Evolutionary conservation across 352 stramenopile species (phyloP).

Genomic region (Aphanomyces cochlioides): DNA sequence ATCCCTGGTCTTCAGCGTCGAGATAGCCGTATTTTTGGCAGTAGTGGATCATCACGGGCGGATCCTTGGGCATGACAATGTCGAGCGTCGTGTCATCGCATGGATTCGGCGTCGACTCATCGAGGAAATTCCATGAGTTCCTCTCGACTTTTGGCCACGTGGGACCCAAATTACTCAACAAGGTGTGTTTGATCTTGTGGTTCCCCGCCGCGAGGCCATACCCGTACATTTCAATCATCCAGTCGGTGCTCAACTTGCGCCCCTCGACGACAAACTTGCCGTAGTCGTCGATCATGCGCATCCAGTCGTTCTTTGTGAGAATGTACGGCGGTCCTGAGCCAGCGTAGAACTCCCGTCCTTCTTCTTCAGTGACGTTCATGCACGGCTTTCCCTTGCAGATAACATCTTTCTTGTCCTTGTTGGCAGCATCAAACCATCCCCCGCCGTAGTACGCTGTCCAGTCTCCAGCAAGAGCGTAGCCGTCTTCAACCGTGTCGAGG

Average conservation of each 20-base stretch:
- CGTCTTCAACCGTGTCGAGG: conserved; percentile 45
- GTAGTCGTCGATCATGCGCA: conserved; percentile 51
- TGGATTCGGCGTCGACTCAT: conserved; percentile 38
- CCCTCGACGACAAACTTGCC: conserved; percentile 37
- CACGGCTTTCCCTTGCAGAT: conserved; percentile 41
- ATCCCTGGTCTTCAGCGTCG: conserved; percentile 40
- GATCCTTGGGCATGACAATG: conserved; percentile 42
- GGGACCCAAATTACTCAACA: conserved; percentile 42
- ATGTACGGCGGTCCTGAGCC: conserved; percentile 57
- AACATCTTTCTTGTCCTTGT: conserved; percentile 35
- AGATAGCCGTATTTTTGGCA: conserved; percentile 53
- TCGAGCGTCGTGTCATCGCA: conserved; percentile 35
- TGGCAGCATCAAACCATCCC: conserved; percentile 40
- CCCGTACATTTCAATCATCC: conserved; percentile 62
- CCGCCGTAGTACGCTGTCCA: conserved; percentile 19
- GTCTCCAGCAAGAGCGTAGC: conserved; percentile 43
- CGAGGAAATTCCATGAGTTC: conserved; percentile 45
- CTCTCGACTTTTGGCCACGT: conserved; percentile 43
- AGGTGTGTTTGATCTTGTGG: conserved; percentile 53
- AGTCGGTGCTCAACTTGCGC: conserved; percentile 39
- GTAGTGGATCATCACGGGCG: conserved; percentile 51
- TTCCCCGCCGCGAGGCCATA: conserved; percentile 49
- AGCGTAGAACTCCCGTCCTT: conserved; percentile 44
- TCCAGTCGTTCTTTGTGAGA: conserved; percentile 47
- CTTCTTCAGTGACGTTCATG: conserved; percentile 36